A percentile compares a stretch with the other conserved stretches of the same genome.
Conservation (phyloP, 441 rosid species). For the Eutrema salsugineum region DNA sequence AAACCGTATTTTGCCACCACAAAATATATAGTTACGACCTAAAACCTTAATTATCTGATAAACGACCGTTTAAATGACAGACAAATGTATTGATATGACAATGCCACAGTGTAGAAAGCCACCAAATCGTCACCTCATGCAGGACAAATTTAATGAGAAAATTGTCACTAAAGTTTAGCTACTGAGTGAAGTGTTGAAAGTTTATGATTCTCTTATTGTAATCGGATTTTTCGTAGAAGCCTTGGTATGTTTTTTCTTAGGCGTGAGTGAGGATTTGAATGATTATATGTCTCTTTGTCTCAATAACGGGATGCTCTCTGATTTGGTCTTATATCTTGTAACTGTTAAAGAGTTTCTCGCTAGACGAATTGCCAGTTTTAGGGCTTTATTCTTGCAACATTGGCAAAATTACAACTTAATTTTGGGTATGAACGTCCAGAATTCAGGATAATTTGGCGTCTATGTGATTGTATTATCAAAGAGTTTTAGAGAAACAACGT, state of each 20-base stretch:
- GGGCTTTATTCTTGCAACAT: too few species aligned
- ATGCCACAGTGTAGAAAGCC: too few species aligned
- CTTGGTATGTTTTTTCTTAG: constrained; percentile 10
- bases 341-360: not conserved
- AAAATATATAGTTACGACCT: too few species aligned
- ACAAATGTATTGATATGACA: too few species aligned
- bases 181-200: constrained; percentile 32
- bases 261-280: constrained; percentile 14
- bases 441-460: not conserved
- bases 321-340: not conserved
- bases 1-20: too few species aligned
- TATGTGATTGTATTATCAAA: too few species aligned
- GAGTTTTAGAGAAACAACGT: too few species aligned
- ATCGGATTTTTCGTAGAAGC: not conserved
- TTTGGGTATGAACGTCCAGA: not conserved
- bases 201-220: constrained; percentile 14
- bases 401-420: not conserved
- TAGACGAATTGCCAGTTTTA: not conserved
- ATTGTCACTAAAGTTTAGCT: too few species aligned
- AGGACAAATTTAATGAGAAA: too few species aligned
- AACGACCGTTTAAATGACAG: too few species aligned
- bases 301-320: not conserved
- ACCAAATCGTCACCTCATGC: too few species aligned
- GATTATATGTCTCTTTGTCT: constrained; percentile 15
- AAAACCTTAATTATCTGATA: too few species aligned